Evolutionary conservation across 768 basidiomycete species (phyloP), one percentile per base, ranked within the genome.

Genomic region (Russula emetica): DNA sequence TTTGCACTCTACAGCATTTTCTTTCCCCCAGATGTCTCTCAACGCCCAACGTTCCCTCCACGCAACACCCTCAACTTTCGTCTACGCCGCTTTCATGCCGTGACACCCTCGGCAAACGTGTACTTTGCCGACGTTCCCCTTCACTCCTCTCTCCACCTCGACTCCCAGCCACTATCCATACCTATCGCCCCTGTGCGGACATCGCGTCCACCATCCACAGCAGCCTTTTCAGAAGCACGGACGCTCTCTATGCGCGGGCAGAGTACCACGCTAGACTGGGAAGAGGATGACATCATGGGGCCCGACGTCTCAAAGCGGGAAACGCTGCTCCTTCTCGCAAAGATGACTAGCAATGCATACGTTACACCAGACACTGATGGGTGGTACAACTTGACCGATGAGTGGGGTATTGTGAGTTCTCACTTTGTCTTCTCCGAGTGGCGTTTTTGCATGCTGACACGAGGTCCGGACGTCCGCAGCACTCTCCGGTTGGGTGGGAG

Each of bases 311-410:
- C 78, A 20, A 84, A 86, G 69, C 82, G 89, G 38, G 81, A 86
- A 69, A 88, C 92, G 1, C 74, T 98, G 8, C 79, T 86, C 14
- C 76, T 83, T 30, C 79, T 98, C 18, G 94, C 91, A 22, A 93
- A 90, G 82, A 98, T 98, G 90, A 84, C 89, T 13, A 84, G 79
- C 62, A 93, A 97, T 71, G 86, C 94, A 2, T 98, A 98, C 71
- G 74, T 76, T 4, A 79, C 77, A 1, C 60, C 75, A 4, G 76
- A 75, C 3, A 79, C 83, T 34, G 74, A 72, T 30, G 79, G 76
- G 11, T 98, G 94, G 94, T 95, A 92, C 70, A 80, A 82, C 24
- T 66, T 92, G 14, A 80, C 80, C 0, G 76, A 78, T 8, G 77
- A 80, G 3, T 95, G 86, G 84, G 86, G 87, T 69, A 75, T 69